Evolutionary conservation across 306 rosid genomes (phyloP).

Genomic region (Vigna radiata): DNA sequence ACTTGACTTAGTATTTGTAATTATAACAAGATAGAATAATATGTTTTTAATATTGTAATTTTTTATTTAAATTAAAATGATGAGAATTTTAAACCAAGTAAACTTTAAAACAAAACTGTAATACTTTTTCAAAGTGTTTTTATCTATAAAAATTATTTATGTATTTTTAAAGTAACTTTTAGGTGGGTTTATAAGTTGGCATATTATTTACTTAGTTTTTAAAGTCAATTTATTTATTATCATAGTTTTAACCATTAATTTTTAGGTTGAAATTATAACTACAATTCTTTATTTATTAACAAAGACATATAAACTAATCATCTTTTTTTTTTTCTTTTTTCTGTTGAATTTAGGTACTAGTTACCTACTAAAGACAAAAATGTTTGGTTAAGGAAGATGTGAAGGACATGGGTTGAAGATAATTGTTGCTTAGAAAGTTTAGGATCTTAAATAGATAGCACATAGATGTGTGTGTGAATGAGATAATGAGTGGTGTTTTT

Average conservation of each 20-base stretch:
- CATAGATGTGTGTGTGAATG: background rate
- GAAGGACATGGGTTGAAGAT: background rate
- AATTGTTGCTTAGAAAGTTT: background rate
- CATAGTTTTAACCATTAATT: background rate
- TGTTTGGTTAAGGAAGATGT: background rate
- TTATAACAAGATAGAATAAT: background rate
- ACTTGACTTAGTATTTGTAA: background rate
- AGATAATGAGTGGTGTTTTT: conserved; percentile 1
- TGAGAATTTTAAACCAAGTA: too few species aligned
- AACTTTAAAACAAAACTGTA: too few species aligned
- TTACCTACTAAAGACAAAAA: conserved; percentile 16
- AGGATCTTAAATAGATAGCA: background rate
- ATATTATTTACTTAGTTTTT: background rate
- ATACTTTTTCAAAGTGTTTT: background rate
- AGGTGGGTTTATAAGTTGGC: too few species aligned
- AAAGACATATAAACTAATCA: background rate
- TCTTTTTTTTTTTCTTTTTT: background rate
- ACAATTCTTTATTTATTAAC: background rate
- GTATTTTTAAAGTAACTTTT: too few species aligned
- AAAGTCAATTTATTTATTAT: background rate
- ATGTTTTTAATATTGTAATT: background rate
- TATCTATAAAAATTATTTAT: background rate
- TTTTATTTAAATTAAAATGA: background rate
- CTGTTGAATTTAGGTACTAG: background rate
- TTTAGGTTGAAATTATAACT: background rate